Conservation (phyloP, 805 yeast genomes). For the Zygosaccharomyces lentus region DNA sequence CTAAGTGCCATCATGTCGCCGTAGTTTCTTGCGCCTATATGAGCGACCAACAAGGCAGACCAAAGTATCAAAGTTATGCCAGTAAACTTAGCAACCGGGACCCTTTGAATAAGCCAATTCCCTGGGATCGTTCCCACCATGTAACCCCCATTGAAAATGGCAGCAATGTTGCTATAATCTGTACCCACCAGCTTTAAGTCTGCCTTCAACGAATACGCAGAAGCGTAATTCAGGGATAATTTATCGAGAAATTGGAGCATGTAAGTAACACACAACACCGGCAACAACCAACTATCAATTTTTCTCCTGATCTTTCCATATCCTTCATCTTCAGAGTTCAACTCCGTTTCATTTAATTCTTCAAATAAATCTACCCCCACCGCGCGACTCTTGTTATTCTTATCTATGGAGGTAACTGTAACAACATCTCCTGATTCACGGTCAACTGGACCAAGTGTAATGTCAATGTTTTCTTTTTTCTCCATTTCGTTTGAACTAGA, state of each 20-base stretch:
- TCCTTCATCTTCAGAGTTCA: slow-evolving; percentile 13
- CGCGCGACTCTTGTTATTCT: slow-evolving; percentile 10
- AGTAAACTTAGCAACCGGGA: slow-evolving; percentile 28
- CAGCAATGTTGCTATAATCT: slow-evolving; percentile 38
- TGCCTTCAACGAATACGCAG: slow-evolving; percentile 23
- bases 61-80: slow-evolving; percentile 20
- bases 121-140: slow-evolving; percentile 30
- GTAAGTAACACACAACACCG: slow-evolving; percentile 21
- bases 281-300: slow-evolving; percentile 21
- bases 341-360: slow-evolving; percentile 13
- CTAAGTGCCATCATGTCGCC: slow-evolving; percentile 21
- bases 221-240: slow-evolving; percentile 17
- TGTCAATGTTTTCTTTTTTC: slow-evolving; percentile 1
- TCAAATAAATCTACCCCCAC: slow-evolving; percentile 20
- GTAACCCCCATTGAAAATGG: slow-evolving; percentile 41
- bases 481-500: background rate
- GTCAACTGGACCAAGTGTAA: slow-evolving; percentile 4
- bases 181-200: slow-evolving; percentile 40
- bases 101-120: slow-evolving; percentile 20
- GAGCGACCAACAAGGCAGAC: slow-evolving; percentile 18
- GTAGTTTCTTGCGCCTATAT: slow-evolving; percentile 20
- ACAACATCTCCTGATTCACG: slow-evolving; percentile 4
- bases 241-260: slow-evolving; percentile 22
- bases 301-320: slow-evolving; percentile 23
- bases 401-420: background rate